Percentiles rank a stretch among this genome's conserved stretches.
Evolutionary conservation across 768 basidiomycete species (phyloP).

Genomic region (Sporobolomyces pararoseus): DNA sequence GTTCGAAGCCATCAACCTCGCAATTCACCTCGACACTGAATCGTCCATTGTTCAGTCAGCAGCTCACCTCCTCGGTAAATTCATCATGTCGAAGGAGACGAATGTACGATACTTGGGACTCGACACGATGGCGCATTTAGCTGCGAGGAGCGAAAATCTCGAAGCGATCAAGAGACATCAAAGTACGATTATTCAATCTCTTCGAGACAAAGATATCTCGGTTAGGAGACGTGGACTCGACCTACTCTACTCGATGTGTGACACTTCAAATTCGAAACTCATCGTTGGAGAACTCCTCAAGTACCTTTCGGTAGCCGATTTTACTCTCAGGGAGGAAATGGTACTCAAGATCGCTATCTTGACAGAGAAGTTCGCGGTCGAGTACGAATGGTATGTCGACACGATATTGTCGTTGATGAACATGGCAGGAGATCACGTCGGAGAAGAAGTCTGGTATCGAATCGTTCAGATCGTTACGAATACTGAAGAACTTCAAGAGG

Average conservation of each 20-base stretch:
- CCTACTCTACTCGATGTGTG: constrained; percentile 98
- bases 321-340: constrained; percentile 95
- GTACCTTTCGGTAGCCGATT: constrained; percentile 94
- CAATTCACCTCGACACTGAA: constrained; percentile 89
- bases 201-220: constrained; percentile 95
- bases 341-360: constrained; percentile 96
- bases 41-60: constrained; percentile 83
- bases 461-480: constrained; percentile 96
- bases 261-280: constrained; percentile 89
- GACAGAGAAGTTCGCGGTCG: constrained; percentile 97
- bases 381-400: constrained; percentile 70
- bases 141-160: constrained; percentile 84
- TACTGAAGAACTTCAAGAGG: constrained; percentile 88
- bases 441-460: constrained; percentile 99
- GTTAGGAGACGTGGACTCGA: constrained; percentile 91
- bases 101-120: constrained; percentile 96
- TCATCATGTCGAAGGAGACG: constrained; percentile 96
- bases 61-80: constrained; percentile 83
- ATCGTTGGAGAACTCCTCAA: constrained; percentile 92
- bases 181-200: constrained; percentile 84
- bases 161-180: constrained; percentile 93
- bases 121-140: constrained; percentile 97
- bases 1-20: constrained; percentile 93
- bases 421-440: constrained; percentile 95
- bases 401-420: constrained; percentile 93